These are phyloP conservation scores for Chenopodium berlandieri DNA, from an alignment of 148 eudicot species.

Conservation along the genomic window DNA sequence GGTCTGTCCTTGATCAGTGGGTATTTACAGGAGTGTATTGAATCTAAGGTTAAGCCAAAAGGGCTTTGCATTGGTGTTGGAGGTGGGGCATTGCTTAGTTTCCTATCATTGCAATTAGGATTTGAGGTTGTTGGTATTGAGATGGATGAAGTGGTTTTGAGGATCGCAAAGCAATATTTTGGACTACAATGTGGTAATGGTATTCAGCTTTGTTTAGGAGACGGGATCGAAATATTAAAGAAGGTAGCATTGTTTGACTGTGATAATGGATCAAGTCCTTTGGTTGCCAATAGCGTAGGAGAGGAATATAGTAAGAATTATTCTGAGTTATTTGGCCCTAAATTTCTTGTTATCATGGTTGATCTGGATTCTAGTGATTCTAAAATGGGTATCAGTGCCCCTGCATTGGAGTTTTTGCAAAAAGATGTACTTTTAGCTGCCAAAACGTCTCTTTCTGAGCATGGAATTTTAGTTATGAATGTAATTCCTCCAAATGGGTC, in stretches of 20 bases:
- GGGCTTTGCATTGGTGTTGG: conserved; percentile 89
- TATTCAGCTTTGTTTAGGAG: conserved; percentile 42
- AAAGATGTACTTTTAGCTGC: conserved; percentile 54
- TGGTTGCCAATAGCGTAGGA: conserved; percentile 2
- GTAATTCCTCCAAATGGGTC: conserved; percentile 51
- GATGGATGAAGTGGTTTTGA: conserved; percentile 63
- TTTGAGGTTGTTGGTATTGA: conserved; percentile 79
- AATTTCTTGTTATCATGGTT: conserved; percentile 76
- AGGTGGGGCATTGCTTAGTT: conserved; percentile 78
- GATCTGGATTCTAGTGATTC: conserved; percentile 85
- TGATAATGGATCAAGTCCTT: not conserved
- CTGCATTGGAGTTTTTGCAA: conserved; percentile 56
- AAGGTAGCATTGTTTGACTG: conserved; percentile 15
- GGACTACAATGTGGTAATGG: conserved; percentile 43
- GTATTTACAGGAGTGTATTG: conserved; percentile 35
- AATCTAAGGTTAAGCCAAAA: conserved; percentile 41
- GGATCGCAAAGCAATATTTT: conserved; percentile 52
- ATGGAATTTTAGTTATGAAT: conserved; percentile 64
- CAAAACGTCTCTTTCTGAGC: conserved; percentile 41
- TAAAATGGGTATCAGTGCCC: conserved; percentile 53
- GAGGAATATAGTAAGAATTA: not conserved
- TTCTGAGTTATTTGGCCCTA: conserved; percentile 20
- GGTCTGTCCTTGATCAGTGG: conserved; percentile 47
- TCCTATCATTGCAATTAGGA: conserved; percentile 46
- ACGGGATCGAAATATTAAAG: conserved; percentile 55